These are phyloP conservation scores for Lignosus rhinocerotis DNA, from an alignment of 1,284 basidiomycete species.

Conservation along the genomic window DNA sequence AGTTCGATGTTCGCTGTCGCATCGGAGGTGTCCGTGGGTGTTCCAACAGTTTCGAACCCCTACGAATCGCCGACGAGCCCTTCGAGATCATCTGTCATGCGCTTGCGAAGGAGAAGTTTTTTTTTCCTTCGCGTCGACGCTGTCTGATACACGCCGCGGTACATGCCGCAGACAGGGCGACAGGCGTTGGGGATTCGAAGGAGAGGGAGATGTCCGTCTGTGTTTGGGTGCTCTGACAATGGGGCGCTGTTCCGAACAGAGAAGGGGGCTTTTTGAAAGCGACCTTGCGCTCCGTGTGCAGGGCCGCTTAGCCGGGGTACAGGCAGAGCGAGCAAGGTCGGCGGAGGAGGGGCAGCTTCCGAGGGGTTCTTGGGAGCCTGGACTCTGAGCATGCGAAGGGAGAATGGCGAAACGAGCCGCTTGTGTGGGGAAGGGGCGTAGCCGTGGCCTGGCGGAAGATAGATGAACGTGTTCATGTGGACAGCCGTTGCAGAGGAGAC, in stretches of 20 bases:
- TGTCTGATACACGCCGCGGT: slow-evolving; percentile 5
- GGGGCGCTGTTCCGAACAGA: background rate
- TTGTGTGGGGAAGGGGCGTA: background rate
- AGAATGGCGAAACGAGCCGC: background rate
- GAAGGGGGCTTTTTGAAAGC: too few species aligned
- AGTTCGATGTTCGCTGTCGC: background rate
- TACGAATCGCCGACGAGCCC: slow-evolving; percentile 6
- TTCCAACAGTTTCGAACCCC: background rate
- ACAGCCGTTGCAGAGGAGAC: slow-evolving; percentile 5
- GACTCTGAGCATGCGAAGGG: background rate
- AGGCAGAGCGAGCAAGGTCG: background rate
- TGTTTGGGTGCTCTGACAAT: background rate
- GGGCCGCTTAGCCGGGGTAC: too few species aligned
- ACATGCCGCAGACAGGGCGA: background rate
- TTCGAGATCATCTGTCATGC: slow-evolving; percentile 11
- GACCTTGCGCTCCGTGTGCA: too few species aligned
- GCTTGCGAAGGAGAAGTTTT: slow-evolving; percentile 7
- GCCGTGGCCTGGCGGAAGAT: slow-evolving; percentile 1
- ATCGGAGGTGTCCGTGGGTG: background rate
- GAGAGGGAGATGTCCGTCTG: background rate
- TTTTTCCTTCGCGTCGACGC: background rate
- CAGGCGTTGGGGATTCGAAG: background rate
- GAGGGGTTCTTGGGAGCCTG: slow-evolving; percentile 2
- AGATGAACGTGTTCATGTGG: slow-evolving; percentile 11
- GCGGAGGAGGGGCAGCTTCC: slow-evolving; percentile 1